Conservation (phyloP, 306 rosid species). For the Vigna hirtella region DNA sequence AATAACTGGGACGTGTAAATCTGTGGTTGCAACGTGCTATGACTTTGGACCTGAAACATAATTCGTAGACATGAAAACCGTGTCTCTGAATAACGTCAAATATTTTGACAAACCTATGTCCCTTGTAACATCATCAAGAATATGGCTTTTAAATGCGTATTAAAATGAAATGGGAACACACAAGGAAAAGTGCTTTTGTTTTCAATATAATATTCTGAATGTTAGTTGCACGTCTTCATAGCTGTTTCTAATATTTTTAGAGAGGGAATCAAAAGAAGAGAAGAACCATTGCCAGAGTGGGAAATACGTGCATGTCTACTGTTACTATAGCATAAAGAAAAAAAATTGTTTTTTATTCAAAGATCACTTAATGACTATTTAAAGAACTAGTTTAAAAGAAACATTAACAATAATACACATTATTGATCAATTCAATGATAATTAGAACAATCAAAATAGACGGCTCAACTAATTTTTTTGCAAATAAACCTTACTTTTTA, state of each 20-base stretch:
- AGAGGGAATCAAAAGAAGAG: slow-evolving; percentile 9
- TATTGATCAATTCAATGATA: too few relatives aligned
- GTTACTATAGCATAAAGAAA: not conserved
- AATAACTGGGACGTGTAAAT: not conserved
- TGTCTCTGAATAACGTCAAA: slow-evolving; percentile 19
- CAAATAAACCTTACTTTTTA: too few relatives aligned
- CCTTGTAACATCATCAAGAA: slow-evolving; percentile 11
- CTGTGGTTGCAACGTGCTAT: not conserved
- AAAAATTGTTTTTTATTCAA: not conserved
- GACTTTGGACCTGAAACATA: not conserved
- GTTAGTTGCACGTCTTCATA: not conserved
- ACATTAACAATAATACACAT: not conserved
- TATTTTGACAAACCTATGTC: slow-evolving; percentile 17
- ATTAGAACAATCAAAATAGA: too few relatives aligned
- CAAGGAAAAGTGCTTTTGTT: not conserved
- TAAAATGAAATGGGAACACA: not conserved
- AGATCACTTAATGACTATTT: not conserved
- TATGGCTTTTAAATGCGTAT: not conserved
- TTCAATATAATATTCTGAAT: not conserved
- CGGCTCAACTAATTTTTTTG: too few relatives aligned
- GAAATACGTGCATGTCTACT: slow-evolving; percentile 8
- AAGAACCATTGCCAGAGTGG: slow-evolving; percentile 8
- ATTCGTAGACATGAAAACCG: slow-evolving; percentile 5
- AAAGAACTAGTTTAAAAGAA: not conserved
- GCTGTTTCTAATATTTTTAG: not conserved